These are phyloP conservation scores for Fagus crenata DNA, from an alignment of 306 rosid species.

Conservation along the genomic window DNA sequence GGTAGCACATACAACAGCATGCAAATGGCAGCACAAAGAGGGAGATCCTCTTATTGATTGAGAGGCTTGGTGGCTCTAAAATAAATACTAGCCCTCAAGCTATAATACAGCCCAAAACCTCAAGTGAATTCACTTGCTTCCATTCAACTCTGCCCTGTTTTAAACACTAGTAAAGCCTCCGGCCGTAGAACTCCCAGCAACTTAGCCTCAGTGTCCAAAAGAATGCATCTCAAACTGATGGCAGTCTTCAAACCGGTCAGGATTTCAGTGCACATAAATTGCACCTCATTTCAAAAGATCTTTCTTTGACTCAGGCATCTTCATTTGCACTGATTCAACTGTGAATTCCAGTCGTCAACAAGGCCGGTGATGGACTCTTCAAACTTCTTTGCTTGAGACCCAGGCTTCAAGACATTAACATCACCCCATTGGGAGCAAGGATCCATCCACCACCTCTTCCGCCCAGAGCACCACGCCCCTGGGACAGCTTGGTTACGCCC, in stretches of 20 bases:
- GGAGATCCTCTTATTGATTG: constrained; percentile 47
- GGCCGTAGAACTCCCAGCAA: constrained; percentile 30
- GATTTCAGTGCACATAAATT: constrained; percentile 21
- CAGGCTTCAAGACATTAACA: constrained; percentile 64
- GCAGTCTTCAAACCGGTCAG: constrained; percentile 28
- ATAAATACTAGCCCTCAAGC: constrained; percentile 40
- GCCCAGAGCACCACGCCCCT: constrained; percentile 82
- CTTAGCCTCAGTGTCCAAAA: constrained; percentile 39
- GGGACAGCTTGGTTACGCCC: constrained; percentile 49
- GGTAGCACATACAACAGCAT: constrained; percentile 46
- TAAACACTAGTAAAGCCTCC: constrained; percentile 39
- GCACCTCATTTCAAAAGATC: constrained; percentile 38
- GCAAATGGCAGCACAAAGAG: constrained; percentile 38
- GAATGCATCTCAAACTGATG: constrained; percentile 40
- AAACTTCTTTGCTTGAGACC: constrained; percentile 75
- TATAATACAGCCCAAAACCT: constrained; percentile 34
- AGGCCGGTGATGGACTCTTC: constrained; percentile 63
- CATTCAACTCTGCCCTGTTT: constrained; percentile 36
- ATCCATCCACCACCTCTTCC: constrained; percentile 77
- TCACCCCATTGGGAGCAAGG: constrained; percentile 91
- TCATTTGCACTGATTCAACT: constrained; percentile 67
- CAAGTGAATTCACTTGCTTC: constrained; percentile 34
- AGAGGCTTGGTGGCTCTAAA: constrained; percentile 42
- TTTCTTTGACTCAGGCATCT: constrained; percentile 18
- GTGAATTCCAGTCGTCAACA: constrained; percentile 68